Conservation (phyloP, 306 rosid species). For the Begonia loranthoides region DNA sequence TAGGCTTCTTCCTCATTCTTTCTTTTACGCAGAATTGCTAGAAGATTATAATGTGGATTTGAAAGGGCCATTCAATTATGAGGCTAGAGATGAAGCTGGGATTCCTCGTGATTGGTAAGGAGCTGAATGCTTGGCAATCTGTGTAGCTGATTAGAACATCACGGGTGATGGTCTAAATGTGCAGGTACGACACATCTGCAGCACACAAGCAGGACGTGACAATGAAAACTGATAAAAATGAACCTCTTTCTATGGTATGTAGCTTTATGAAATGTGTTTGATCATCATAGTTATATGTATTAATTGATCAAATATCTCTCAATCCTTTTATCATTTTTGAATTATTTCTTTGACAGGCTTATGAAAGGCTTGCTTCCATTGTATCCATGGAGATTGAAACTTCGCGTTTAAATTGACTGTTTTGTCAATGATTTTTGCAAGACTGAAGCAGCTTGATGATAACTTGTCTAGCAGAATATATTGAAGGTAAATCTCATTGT, state of each 20-base stretch:
- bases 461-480: no score
- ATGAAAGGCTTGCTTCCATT: slow-evolving; percentile 59
- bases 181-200: slow-evolving; percentile 55
- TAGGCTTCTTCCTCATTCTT: slow-evolving; percentile 1
- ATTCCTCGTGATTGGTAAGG: slow-evolving; percentile 90
- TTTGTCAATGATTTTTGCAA: slow-evolving; percentile 11
- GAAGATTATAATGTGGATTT: slow-evolving; percentile 66
- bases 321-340: no score
- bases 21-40: slow-evolving; percentile 47
- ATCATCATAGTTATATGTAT: neutral
- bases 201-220: slow-evolving; percentile 21
- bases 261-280: neutral
- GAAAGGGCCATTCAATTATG: slow-evolving; percentile 83
- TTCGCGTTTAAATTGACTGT: slow-evolving; percentile 27
- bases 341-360: slow-evolving; percentile 28
- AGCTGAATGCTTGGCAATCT: slow-evolving; percentile 1
- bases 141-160: neutral
- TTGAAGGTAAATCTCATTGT: no score
- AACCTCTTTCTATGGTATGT: slow-evolving; percentile 49
- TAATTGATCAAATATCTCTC: neutral
- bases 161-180: slow-evolving; percentile 3
- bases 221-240: slow-evolving; percentile 18
- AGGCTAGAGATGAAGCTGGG: slow-evolving; percentile 87
- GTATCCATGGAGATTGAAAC: slow-evolving; percentile 81
- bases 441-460: neutral